Evolutionary conservation across 1,139 yeast species (phyloP), one percentile per base, ranked within the genome.

Genomic region (Taiozyma onychis): DNA sequence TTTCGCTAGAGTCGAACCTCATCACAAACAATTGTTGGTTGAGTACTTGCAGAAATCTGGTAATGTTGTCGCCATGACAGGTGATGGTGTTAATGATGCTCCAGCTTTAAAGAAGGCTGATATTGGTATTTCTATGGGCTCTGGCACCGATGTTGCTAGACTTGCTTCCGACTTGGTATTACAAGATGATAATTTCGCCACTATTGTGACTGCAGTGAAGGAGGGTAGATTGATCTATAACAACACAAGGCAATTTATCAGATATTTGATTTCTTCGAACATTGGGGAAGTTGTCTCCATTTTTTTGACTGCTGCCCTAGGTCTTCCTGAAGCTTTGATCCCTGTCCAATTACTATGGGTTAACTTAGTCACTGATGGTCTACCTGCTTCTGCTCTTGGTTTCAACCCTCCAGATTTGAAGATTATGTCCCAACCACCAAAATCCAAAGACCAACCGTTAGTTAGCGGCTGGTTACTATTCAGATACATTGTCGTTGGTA

Each of bases 381-480:
- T 85, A 71, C 95, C 93, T 44, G 93, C 93, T 35, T 85, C 86
- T 85, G 93, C 91, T 3, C 77, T 86, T 51, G 91, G 91, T 51
- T 79, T 83, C 58, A 90, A 85, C 4, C 73, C 77, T 46, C 81
- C 82, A 41, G 90, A 83, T 63, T 22, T 63, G 65, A 46, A 61
- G 58, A 73, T 85, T 47, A 81, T 86, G 79, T 76, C 77, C 21
- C 71, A 74, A 52, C 85, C 87, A 13, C 93, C 93, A 41, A 76
- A 74, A 52, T 76, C 76, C 1, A 61, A 64, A 35, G 62, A 68
- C 47, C 75, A 71, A 49, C 73, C 73, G 1, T 52, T 71, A 28
- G 73, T 71, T 7, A 64, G 67, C 46, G 54, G 61, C 8, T 69
- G 74, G 73, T 58, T 70, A 30, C 61, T 71, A 43, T 60, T 71